Conservation (phyloP, 1,139 yeast species). For the Yamadazyma triangularis region DNA sequence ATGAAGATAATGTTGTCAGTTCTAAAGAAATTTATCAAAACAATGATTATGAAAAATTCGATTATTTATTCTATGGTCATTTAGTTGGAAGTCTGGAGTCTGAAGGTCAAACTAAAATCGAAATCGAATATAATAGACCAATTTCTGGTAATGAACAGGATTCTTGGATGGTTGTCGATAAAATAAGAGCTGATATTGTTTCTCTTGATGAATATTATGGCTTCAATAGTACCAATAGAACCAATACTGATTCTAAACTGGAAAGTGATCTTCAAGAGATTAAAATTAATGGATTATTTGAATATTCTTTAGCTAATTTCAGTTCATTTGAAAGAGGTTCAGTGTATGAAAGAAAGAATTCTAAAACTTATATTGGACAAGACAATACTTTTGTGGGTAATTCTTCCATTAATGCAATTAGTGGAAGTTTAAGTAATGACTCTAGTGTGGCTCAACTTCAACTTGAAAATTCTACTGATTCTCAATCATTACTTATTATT, state of each 20-base stretch:
- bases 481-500: conserved; percentile 25
- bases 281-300: conserved; percentile 70
- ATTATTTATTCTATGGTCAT: conserved; percentile 67
- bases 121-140: conserved; percentile 34
- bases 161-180: conserved; percentile 68
- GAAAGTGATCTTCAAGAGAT: conserved; percentile 22
- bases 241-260: conserved; percentile 14
- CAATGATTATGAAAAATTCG: conserved; percentile 76
- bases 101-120: conserved; percentile 46
- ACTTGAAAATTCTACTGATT: conserved; percentile 7
- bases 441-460: conserved; percentile 36
- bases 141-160: conserved; percentile 20
- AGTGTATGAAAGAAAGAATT: conserved; percentile 9
- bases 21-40: conserved; percentile 63
- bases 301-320: conserved; percentile 71
- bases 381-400: conserved; percentile 53
- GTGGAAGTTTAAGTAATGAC: conserved; percentile 41
- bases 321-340: conserved; percentile 36
- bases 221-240: conserved; percentile 26
- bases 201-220: conserved; percentile 42
- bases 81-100: conserved; percentile 45
- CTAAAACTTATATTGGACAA: conserved; percentile 4
- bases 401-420: conserved; percentile 62
- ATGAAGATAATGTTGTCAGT: conserved; percentile 40
- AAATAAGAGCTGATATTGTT: conserved; percentile 52